Conservation (phyloP, 139 green algal species). For the Gonium pectorale region DNA sequence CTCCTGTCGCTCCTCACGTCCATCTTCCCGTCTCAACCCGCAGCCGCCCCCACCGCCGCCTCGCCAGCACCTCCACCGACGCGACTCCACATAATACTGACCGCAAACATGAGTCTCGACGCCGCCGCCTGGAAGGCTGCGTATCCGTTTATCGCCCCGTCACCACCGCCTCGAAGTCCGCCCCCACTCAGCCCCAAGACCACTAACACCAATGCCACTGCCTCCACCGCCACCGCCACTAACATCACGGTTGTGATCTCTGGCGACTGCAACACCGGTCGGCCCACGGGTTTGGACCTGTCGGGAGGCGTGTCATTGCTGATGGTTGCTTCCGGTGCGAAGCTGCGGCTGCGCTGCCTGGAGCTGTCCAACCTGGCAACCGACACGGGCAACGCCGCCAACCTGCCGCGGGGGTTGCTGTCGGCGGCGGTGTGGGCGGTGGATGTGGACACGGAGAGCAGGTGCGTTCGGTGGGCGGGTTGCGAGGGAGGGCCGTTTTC, state of each 20-base stretch:
- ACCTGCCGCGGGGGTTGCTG: conserved; percentile 17
- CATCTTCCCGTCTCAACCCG: not conserved
- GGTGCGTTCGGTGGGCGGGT: not conserved
- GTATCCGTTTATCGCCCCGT: not conserved
- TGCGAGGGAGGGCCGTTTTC: not conserved
- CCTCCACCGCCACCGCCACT: too few relatives aligned
- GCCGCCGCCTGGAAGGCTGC: not conserved
- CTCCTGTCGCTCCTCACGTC: not conserved
- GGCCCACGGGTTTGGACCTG: not conserved
- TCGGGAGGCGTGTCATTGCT: not conserved
- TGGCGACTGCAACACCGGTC: not conserved
- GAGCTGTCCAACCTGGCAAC: conserved; percentile 31
- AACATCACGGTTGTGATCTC: too few relatives aligned
- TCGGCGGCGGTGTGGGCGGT: conserved; percentile 1
- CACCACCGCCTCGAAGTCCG: not conserved
- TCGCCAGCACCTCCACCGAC: not conserved
- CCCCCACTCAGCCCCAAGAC: too few relatives aligned
- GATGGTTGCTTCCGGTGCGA: not conserved
- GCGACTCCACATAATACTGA: not conserved
- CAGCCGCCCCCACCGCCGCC: too few relatives aligned
- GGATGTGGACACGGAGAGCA: not conserved
- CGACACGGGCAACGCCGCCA: not conserved
- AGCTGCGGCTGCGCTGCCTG: conserved; percentile 16
- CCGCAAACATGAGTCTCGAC: conserved; percentile 18
- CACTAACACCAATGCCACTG: not conserved